phyloP scores from a whole-genome alignment of 495 filamentous ascomycete species.

The Talaromyces borbonicus region DNA sequence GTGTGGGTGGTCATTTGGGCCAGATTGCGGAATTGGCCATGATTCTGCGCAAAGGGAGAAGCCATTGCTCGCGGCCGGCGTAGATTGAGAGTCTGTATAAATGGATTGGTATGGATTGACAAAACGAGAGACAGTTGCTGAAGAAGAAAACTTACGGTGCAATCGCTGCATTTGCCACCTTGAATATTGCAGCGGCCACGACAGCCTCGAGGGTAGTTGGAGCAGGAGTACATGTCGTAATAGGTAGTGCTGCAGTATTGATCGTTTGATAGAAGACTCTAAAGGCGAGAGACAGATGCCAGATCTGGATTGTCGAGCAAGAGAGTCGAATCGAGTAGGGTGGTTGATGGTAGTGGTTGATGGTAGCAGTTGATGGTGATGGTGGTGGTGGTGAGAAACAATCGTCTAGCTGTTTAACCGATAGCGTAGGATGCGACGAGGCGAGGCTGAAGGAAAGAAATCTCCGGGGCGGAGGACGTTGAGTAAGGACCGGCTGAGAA shows the following conservation, averaged over 20 bases:
- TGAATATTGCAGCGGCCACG: conserved; percentile 36
- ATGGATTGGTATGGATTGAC: conserved; percentile 10
- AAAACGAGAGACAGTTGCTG: background rate
- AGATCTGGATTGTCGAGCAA: background rate
- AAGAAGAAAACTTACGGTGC: conserved; percentile 28
- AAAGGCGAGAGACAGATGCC: conserved; percentile 1
- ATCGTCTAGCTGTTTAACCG: conserved; percentile 1
- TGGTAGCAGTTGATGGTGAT: background rate
- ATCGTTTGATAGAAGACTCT: no score
- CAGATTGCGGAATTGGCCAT: conserved; percentile 28
- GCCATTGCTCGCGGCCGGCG: conserved; percentile 29
- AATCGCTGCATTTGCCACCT: conserved; percentile 38
- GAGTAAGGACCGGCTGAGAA: background rate
- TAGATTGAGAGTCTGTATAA: conserved; percentile 29
- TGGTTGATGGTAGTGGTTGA: conserved; percentile 1
- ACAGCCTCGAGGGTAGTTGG: conserved; percentile 41
- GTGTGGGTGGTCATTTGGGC: conserved; percentile 13
- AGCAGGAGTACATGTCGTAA: conserved; percentile 37
- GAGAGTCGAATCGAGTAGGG: no score
- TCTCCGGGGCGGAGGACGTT: conserved; percentile 1
- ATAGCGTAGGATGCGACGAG: background rate
- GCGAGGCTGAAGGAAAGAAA: conserved; percentile 7
- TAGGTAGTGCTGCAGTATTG: no score
- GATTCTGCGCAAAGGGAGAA: conserved; percentile 35
- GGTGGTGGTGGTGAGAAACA: background rate